Base-by-base conservation (phyloP, 73 alveolate genomes). In the Breviolum minutum region DNA sequence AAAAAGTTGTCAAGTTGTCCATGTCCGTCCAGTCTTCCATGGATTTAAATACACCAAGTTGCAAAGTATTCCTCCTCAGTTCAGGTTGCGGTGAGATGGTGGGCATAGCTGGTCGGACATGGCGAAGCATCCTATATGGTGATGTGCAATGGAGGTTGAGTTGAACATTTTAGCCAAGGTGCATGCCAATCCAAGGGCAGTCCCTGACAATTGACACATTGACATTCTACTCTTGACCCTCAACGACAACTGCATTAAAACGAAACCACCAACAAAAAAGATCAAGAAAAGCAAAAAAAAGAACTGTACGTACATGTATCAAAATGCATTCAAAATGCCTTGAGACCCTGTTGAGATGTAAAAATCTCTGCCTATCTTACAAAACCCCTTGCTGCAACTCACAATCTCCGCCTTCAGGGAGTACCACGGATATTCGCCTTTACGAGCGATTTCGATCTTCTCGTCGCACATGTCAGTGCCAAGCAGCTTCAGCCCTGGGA, bases 391-490 rank as follows among this genome's bases (percentile, higher is more conserved):
- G 26, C 22, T 29, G 60, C 48, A 77, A 22, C 87, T 60, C 63
- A 29, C 48, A 40, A 40, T 40, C 54, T 40, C 54, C 63, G 80
- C 98, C 98, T 92, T 92, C 98, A 92, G 68, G 29, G 98, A 92
- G 98, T 92, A 92, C 98, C 98, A 92, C 40, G 98, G 98, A 74
- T 92, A 92, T 81, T 74, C 91, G 64, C 98, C 98, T 16, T 92
- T 74, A 11, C 90, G 79, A 64, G 98, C 98, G 26, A 81, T 74
- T 54, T 63, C 79, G 79, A 92, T 92, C 98, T 92, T 92, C 98
- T 92, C 70, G 16, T 73, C 89, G 68, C 91, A 74, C 79, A 92
- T 64, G 68, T 92, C 98, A 24, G 98, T 92, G 82, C 98, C 98
- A 84, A 92, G 70, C n/a, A 92, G 81, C 80, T 63, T 63, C 90